phyloP scores from a whole-genome alignment of 306 rosid species.

The Malus sieversii region DNA sequence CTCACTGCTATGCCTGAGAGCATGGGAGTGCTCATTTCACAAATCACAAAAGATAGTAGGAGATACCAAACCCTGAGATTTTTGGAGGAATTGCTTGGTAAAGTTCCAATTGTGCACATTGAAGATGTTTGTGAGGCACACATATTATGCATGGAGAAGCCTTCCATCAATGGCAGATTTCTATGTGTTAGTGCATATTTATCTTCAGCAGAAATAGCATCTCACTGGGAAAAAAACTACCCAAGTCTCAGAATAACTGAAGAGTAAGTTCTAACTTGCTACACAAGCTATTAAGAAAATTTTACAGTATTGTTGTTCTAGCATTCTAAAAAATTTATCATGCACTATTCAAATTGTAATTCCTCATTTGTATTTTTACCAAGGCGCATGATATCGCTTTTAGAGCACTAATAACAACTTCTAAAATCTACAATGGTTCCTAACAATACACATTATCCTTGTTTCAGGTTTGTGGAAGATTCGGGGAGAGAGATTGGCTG shows the following conservation, averaged over 20 bases:
- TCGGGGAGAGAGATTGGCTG: constrained; percentile 7
- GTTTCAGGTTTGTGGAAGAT: constrained; percentile 16
- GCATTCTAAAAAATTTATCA: background rate
- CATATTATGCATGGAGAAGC: constrained; percentile 31
- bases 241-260: background rate
- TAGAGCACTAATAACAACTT: too few species aligned
- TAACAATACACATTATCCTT: background rate
- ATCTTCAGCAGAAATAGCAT: constrained; percentile 10
- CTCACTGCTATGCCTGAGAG: background rate
- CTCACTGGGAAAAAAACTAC: background rate
- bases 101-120: constrained; percentile 33
- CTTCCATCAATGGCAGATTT: constrained; percentile 13
- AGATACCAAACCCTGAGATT: constrained; percentile 12
- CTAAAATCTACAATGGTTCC: too few species aligned
- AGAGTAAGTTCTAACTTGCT: constrained; percentile 1
- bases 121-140: constrained; percentile 46
- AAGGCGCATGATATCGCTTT: too few species aligned
- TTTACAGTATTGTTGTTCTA: too few species aligned
- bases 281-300: too few species aligned
- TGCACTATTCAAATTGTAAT: too few species aligned
- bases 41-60: background rate
- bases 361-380: too few species aligned
- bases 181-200: background rate
- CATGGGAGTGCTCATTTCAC: background rate
- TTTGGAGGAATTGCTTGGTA: constrained; percentile 30